Percentiles rank a stretch among this genome's conserved stretches.
Conservation (phyloP, 441 rosid genomes). For the Gossypium davidsonii region DNA sequence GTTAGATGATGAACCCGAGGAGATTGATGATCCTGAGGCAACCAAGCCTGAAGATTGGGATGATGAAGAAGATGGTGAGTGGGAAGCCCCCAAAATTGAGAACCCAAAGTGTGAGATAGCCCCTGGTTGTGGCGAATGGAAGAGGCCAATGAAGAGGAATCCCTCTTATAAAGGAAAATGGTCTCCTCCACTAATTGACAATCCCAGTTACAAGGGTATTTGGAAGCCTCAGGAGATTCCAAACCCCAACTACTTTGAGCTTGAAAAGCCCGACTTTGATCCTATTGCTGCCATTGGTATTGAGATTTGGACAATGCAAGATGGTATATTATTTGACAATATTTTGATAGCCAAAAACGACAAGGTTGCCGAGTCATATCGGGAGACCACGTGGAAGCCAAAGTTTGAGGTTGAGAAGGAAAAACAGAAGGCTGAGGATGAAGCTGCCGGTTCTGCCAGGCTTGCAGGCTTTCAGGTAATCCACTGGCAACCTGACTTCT, state of each 20-base stretch:
- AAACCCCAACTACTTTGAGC: conserved; percentile 79
- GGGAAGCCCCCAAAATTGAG: conserved; percentile 87
- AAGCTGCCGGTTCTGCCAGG: conserved; percentile 43
- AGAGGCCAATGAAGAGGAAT: conserved; percentile 77
- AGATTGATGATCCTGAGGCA: conserved; percentile 90
- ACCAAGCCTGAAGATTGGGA: conserved; percentile 97
- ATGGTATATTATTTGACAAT: conserved; percentile 87
- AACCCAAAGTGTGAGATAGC: conserved; percentile 77
- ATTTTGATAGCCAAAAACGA: conserved; percentile 71
- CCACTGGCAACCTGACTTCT: neutral
- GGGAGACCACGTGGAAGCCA: conserved; percentile 67
- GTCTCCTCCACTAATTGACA: conserved; percentile 82
- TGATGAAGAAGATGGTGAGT: conserved; percentile 97
- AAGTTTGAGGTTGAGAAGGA: conserved; percentile 75
- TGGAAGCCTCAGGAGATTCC: conserved; percentile 93
- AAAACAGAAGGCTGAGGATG: conserved; percentile 73
- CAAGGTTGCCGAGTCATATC: conserved; percentile 54
- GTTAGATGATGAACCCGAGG: conserved; percentile 95
- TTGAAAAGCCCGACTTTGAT: conserved; percentile 68
- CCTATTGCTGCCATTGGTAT: conserved; percentile 89
- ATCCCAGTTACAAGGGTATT: conserved; percentile 84
- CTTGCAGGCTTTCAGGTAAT: conserved; percentile 37
- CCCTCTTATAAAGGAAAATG: conserved; percentile 97
- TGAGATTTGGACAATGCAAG: conserved; percentile 99
- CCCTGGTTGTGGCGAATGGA: conserved; percentile 97